phyloP scores from a whole-genome alignment of 345 rosid species.

The Salix suchowensis region DNA sequence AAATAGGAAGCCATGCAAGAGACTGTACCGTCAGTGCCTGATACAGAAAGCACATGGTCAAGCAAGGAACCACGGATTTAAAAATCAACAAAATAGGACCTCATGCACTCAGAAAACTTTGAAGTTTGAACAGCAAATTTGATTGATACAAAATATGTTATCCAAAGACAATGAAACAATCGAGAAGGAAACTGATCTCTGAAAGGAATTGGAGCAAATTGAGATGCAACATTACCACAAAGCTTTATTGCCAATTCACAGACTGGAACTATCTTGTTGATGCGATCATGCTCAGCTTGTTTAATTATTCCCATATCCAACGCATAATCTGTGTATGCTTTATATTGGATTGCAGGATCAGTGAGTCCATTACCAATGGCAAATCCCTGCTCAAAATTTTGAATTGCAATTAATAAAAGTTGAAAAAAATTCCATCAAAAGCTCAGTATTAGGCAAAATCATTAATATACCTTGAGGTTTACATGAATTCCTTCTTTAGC shows the following conservation, averaged over 20 bases:
- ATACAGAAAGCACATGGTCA: conserved; percentile 11
- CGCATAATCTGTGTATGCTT: conserved; percentile 96
- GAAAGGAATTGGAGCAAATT: not conserved
- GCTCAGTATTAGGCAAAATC: not conserved
- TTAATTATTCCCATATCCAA: conserved; percentile 76
- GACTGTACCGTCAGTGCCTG: conserved; percentile 93
- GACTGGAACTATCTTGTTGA: conserved; percentile 75
- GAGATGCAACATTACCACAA: conserved; percentile 55
- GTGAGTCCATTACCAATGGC: conserved; percentile 99
- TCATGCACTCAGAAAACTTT: not conserved
- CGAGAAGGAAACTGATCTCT: not conserved
- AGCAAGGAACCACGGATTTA: not conserved
- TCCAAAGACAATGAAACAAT: not conserved
- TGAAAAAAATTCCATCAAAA: not conserved
- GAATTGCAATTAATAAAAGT: conserved; percentile 12
- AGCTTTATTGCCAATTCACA: conserved; percentile 85
- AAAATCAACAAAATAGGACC: not conserved
- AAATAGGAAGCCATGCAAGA: conserved; percentile 94
- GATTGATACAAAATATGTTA: not conserved
- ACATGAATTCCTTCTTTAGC: conserved; percentile 82
- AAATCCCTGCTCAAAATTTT: conserved; percentile 62
- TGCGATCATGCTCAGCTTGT: conserved; percentile 47
- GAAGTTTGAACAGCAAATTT: not conserved
- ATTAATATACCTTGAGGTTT: conserved; percentile 66
- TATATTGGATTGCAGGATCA: conserved; percentile 83